Conservation (phyloP, 140 eudicot species). For the Cichorium intybus region DNA sequence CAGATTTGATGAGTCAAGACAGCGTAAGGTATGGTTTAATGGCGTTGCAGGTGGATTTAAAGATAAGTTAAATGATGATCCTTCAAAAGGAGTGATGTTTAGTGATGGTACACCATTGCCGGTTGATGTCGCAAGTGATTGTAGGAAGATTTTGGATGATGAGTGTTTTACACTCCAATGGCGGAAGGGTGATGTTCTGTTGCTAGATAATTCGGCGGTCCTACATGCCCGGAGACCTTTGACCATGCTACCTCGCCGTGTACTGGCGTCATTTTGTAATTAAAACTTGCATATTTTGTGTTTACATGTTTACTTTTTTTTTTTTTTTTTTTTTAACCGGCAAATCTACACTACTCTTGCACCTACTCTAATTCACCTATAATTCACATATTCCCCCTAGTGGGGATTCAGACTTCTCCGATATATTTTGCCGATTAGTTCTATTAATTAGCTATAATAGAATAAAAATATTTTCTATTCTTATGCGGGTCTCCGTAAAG, state of each 20-base stretch:
- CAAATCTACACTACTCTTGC: too few relatives aligned
- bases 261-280: constrained; percentile 69
- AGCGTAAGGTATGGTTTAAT: constrained; percentile 70
- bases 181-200: constrained; percentile 61
- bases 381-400: too few relatives aligned
- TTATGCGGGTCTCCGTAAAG: too few relatives aligned
- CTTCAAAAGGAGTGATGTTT: constrained; percentile 46
- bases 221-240: constrained; percentile 59
- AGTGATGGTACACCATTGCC: constrained; percentile 61
- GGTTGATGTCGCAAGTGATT: constrained; percentile 27
- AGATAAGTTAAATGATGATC: constrained; percentile 52
- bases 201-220: constrained; percentile 58
- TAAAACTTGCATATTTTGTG: background rate
- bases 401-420: too few relatives aligned
- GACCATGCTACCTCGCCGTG: constrained; percentile 57
- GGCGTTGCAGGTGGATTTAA: constrained; percentile 37
- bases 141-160: constrained; percentile 51
- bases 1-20: constrained; percentile 40
- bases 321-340: too few relatives aligned
- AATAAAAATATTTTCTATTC: too few relatives aligned
- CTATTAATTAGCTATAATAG: too few relatives aligned
- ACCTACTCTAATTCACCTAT: too few relatives aligned
- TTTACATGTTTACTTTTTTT: background rate
- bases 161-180: constrained; percentile 62
- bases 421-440: too few relatives aligned